phyloP scores from a whole-genome alignment of 2,329 filamentous ascomycete species.

The Pseudogymnoascus sp. region DNA sequence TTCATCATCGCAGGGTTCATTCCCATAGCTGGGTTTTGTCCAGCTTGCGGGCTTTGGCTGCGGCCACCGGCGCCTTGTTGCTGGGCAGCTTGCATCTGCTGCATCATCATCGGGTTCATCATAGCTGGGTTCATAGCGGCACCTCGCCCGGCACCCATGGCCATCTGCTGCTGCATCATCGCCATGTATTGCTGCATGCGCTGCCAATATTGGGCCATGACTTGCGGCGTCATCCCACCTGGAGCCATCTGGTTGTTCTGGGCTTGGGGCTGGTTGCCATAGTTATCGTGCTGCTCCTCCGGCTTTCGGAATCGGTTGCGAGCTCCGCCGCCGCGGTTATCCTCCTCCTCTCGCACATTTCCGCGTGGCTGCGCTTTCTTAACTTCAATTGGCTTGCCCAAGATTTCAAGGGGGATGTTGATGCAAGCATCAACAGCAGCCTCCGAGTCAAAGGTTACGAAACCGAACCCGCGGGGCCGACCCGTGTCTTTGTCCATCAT shows the following conservation, averaged over 20 bases:
- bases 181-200: conserved; percentile 96
- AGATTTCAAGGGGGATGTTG: conserved; percentile 76
- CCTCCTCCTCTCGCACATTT: conserved; percentile 86
- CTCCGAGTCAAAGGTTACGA: conserved; percentile 96
- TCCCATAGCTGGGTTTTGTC: conserved; percentile 21
- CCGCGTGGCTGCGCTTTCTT: conserved; percentile 95
- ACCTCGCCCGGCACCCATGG: conserved; percentile 52
- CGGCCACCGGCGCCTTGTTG: conserved; percentile 25
- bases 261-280: conserved; percentile 31
- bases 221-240: conserved; percentile 79
- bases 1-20: conserved; percentile 45
- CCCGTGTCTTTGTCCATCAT: conserved; percentile 99
- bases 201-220: conserved; percentile 98
- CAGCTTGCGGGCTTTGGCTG: conserved; percentile 27
- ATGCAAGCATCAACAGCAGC: conserved; percentile 89
- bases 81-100: conserved; percentile 60
- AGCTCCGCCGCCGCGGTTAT: conserved; percentile 50
- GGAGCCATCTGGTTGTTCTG: conserved; percentile 31
- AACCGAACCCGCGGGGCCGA: conserved; percentile 91
- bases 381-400: conserved; percentile 93
- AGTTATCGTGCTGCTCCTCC: conserved; percentile 36
- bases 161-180: conserved; percentile 91
- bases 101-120: conserved; percentile 70
- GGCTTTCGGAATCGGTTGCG: conserved; percentile 49
- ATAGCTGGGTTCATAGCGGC: conserved; percentile 56